Evolutionary conservation across 306 rosid genomes (phyloP), one percentile per base, ranked within the genome.

Genomic region (Trifolium subterraneum): DNA sequence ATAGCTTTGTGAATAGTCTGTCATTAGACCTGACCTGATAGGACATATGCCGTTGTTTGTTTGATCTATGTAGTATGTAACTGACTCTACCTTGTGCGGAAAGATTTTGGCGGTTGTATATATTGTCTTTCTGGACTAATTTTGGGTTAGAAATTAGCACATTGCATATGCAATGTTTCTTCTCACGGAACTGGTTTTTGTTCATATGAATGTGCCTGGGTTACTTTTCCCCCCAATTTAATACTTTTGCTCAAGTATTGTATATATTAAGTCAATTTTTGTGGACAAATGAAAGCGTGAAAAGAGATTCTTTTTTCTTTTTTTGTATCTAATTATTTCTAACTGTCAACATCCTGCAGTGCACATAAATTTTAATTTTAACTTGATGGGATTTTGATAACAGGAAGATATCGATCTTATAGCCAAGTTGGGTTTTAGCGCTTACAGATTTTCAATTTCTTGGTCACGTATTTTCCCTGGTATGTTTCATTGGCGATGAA

Each of bases 401-500:
- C 89, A 91, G 98, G 98, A 91, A 83, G 98, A 93, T 81, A 72
- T 89, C 84, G 94, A 93, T 81, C 90, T 91, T 51, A 89, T 91
- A 56, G 88, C 96, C 81, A 85, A 89, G 78, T 77, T 93, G 87
- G 98, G 98, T 79, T 89, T 93, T 80, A 84, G 73, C 1, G 93
- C 92, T 74, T 89, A 93, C 66, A 91, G 98, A 80, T 91, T 93
- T 85, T 93, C 96, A 56, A 87, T 91, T 73, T 91, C 97, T 47
- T 93, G 97, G 98, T 91, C 98, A 59, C 97, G 97, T 19, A 86
- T 91, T 78, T 93, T 88, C 78, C 96, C 97, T 25, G 98, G 93
- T 93, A 89, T 54, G 87, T 78, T 75, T 77, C 73, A 20, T 23
- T 45, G 22, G 62, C 22, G 20, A 50, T 62, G 61, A 73, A 50